phyloP scores from a whole-genome alignment of 2,329 filamentous ascomycete genomes.

The Eutypella sp. region DNA sequence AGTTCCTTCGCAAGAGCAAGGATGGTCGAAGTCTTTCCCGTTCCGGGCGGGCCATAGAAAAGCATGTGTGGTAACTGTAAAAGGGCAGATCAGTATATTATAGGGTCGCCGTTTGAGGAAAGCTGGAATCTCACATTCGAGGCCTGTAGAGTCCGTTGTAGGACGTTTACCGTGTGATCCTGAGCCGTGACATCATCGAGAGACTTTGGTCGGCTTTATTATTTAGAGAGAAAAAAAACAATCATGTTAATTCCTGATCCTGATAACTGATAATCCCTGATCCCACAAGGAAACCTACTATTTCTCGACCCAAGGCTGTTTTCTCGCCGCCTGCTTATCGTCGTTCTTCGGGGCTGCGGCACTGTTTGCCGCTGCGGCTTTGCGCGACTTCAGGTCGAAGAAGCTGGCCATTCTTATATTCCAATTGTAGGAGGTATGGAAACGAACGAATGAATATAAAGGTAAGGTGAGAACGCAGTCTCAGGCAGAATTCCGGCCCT shows the following conservation, averaged over 20 bases:
- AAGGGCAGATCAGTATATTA: slow-evolving; percentile 3
- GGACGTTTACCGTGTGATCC: slow-evolving; percentile 91
- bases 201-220: slow-evolving; percentile 77
- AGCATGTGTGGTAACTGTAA: slow-evolving; percentile 90
- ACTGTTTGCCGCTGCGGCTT: slow-evolving; percentile 64
- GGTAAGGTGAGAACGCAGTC: no score
- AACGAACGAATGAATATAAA: no score
- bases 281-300: slow-evolving; percentile 68
- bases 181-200: slow-evolving; percentile 94
- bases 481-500: no score
- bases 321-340: slow-evolving; percentile 57
- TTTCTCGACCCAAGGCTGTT: slow-evolving; percentile 98
- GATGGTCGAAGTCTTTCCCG: slow-evolving; percentile 96
- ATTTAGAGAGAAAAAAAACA: no score
- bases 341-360: slow-evolving; percentile 61
- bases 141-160: slow-evolving; percentile 88
- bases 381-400: slow-evolving; percentile 91
- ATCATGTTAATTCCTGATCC: no score
- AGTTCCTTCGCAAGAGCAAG: slow-evolving; percentile 96
- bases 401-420: slow-evolving; percentile 85
- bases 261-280: no score
- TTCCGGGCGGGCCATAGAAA: slow-evolving; percentile 96
- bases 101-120: no score
- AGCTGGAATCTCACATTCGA: slow-evolving; percentile 73
- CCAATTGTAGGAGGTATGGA: no score